Base-by-base conservation (phyloP, 768 basidiomycete genomes). In the Termitomyces heimii region DNA sequence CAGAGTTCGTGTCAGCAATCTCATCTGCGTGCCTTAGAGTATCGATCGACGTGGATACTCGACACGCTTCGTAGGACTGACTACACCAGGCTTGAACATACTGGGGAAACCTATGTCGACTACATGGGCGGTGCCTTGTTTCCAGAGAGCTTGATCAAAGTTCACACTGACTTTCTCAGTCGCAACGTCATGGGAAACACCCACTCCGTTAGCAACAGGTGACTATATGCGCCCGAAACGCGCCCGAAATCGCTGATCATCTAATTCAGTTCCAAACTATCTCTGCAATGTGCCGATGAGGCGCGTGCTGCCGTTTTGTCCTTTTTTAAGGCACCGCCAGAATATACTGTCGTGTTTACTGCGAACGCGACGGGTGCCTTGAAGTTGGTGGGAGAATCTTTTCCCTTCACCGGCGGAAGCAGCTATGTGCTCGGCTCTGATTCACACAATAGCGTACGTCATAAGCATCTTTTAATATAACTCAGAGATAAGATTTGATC, bases 101-200 rank as follows among this genome's bases (percentile, higher is more conserved):
- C 74, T 9, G 82, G 82, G 6, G 88, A 92, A 72, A 86, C 85
- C 9, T 92, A 92, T 58, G 85, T 91, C 59, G 91, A 93, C 65
- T 92, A 88, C 61, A 92, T 92, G 88, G 91, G 91, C 31, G 89
- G 88, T 24, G 81, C 88, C 0, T 74, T 92, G 34, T 90, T 89
- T 61, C 91, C 91, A 12, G 86, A 89, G 63, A 86, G 84, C 62
- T 81, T 93, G 34, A 80, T 92, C 57, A 79, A 78, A 39, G 81
- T 83, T 10, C 88, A 92, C 62, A 77, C 83, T 40, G 80, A 82
- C 50, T 90, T 92, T 65, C 78, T 93, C 32, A 82, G 77, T 40
- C 74, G 72, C 51, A 82, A 71, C 65, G 77, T 92, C 44, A 78
- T 93, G 57, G 91, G 90, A 1, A 92, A 93, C 67, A 92, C 91